phyloP scores from a whole-genome alignment of 495 filamentous ascomycete species.

The Alectoria sarmentosa region DNA sequence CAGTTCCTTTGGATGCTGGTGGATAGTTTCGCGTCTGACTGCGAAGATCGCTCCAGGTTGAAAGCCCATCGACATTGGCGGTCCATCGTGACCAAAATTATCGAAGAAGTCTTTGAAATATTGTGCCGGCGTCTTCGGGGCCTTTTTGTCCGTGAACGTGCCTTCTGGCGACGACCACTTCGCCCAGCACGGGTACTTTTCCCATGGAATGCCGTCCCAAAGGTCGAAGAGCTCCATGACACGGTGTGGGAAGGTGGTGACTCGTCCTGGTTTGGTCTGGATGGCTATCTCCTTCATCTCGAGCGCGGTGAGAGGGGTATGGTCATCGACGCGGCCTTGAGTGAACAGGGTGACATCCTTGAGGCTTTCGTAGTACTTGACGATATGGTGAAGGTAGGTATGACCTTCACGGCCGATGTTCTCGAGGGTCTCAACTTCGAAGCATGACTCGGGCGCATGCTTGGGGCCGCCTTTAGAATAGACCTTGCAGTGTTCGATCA shows the following conservation, averaged over 20 bases:
- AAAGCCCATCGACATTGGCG: constrained; percentile 16
- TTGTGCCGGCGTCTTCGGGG: constrained; percentile 12
- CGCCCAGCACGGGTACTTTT: constrained; percentile 20
- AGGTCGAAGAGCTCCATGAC: constrained; percentile 21
- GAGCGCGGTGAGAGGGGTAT: constrained; percentile 31
- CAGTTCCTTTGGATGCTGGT: constrained; percentile 11
- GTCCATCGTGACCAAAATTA: neutral
- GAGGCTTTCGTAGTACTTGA: constrained; percentile 42
- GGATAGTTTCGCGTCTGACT: constrained; percentile 17
- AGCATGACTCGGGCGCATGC: constrained; percentile 6
- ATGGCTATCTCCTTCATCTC: constrained; percentile 13
- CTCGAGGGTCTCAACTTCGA: constrained; percentile 7
- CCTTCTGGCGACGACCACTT: constrained; percentile 15
- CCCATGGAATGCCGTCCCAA: constrained; percentile 25
- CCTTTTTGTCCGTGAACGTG: neutral
- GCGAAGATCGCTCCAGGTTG: constrained; percentile 22
- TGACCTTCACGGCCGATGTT: constrained; percentile 25
- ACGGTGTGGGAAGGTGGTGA: constrained; percentile 20
- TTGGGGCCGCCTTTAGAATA: constrained; percentile 21
- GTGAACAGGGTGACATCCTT: constrained; percentile 40
- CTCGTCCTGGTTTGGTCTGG: constrained; percentile 12
- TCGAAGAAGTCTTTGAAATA: constrained; percentile 17
- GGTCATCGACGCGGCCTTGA: constrained; percentile 52
- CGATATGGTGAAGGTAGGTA: constrained; percentile 33
- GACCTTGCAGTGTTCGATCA: constrained; percentile 12